Conservation (phyloP, 129 eudicot species). For the Ambrosia trifida region DNA sequence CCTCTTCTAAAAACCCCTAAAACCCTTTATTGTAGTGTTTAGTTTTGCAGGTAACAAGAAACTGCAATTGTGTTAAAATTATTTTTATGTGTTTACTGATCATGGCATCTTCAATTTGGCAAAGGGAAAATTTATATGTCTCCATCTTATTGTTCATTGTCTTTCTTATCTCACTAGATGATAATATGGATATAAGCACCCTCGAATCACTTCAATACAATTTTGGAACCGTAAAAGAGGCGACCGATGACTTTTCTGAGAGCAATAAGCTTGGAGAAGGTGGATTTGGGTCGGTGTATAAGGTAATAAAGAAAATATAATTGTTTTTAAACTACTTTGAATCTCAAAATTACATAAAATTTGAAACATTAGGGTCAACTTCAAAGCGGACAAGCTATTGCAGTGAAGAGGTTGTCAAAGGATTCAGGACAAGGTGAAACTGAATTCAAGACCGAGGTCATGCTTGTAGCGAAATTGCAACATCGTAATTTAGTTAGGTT, state of each 20-base stretch:
- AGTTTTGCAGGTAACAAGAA: no score
- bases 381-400: neutral
- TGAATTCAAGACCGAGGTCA: neutral
- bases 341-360: neutral
- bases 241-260: neutral
- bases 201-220: neutral
- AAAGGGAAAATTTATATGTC: no score
- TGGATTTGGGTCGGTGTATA: neutral
- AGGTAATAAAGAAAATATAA: neutral
- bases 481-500: constrained; percentile 7
- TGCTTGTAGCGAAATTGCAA: neutral
- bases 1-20: no score
- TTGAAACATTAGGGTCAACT: neutral
- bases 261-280: neutral
- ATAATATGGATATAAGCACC: neutral
- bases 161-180: neutral
- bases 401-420: neutral
- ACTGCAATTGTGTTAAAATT: no score
- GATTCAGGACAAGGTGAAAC: constrained; percentile 2
- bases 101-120: no score
- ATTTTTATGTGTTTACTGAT: no score
- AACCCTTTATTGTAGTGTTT: no score
- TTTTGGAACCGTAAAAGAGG: neutral
- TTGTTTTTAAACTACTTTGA: neutral
- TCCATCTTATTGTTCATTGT: no score